phyloP scores from a whole-genome alignment of 768 basidiomycete species.

The Mycena albidolilacea region DNA sequence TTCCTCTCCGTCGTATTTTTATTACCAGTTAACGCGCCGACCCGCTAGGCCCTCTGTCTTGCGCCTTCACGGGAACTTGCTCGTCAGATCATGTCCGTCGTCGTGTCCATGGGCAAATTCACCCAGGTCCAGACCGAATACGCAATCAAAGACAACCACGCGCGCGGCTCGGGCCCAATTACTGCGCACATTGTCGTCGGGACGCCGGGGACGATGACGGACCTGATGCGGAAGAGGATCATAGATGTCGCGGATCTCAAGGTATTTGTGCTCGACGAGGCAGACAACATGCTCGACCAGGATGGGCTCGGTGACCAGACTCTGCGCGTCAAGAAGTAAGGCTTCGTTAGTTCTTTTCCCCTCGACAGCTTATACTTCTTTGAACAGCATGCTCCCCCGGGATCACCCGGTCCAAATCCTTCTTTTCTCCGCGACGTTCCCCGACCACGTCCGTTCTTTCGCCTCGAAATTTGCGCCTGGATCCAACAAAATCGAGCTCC shows the following conservation, averaged over 20 bases:
- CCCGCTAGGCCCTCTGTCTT: constrained; percentile 89
- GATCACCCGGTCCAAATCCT: constrained; percentile 80
- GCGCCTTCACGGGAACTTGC: constrained; percentile 98
- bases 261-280: constrained; percentile 97
- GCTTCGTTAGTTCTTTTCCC: constrained; percentile 9
- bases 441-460: constrained; percentile 92
- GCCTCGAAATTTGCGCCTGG: constrained; percentile 93
- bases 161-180: constrained; percentile 73
- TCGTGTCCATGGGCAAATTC: constrained; percentile 95
- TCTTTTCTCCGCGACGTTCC: constrained; percentile 98
- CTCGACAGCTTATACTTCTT: constrained; percentile 16
- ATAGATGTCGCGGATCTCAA: constrained; percentile 87
- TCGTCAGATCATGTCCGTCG: constrained; percentile 96
- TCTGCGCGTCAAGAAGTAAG: constrained; percentile 92
- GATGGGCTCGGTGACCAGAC: constrained; percentile 96
- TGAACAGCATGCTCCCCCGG: constrained; percentile 70
- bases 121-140: constrained; percentile 95
- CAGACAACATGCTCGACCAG: constrained; percentile 98
- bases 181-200: constrained; percentile 95
- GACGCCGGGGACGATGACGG: constrained; percentile 95
- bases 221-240: constrained; percentile 82
- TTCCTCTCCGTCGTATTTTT: not conserved
- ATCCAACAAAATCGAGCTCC: constrained; percentile 96
- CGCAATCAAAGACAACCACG: constrained; percentile 92
- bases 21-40: not conserved